Percentiles rank a stretch among this genome's conserved stretches.
phyloP scores from a whole-genome alignment of 768 basidiomycete genomes.

The Tricholoma matsutake region DNA sequence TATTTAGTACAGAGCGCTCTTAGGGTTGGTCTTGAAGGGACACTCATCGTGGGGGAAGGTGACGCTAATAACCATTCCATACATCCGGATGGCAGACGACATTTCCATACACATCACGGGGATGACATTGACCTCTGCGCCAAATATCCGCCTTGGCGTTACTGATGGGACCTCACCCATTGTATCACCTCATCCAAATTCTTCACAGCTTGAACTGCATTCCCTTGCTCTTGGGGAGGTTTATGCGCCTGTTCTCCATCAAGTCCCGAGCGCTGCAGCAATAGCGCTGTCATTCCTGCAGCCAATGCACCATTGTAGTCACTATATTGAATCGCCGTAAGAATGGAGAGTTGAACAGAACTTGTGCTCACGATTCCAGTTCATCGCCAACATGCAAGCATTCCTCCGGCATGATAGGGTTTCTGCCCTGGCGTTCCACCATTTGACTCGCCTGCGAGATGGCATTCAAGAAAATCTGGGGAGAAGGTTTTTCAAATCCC shows the following conservation, averaged over 20 bases:
- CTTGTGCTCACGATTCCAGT: slow-evolving; percentile 49
- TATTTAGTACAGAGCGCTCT: not conserved
- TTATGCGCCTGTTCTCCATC: slow-evolving; percentile 15
- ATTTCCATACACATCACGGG: not conserved
- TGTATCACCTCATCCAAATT: slow-evolving; percentile 12
- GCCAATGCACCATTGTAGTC: slow-evolving; percentile 19
- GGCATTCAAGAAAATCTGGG: slow-evolving; percentile 53
- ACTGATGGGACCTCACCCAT: slow-evolving; percentile 12
- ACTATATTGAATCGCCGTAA: slow-evolving; percentile 1
- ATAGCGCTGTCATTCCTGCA: slow-evolving; percentile 20
- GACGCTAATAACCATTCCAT: not conserved
- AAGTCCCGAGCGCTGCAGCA: slow-evolving; percentile 10
- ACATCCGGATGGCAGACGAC: not conserved
- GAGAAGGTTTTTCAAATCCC: slow-evolving; percentile 65
- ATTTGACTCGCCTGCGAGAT: slow-evolving; percentile 30
- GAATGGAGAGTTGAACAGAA: not conserved
- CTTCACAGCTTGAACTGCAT: slow-evolving; percentile 6
- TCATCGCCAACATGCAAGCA: slow-evolving; percentile 79
- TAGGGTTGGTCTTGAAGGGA: too few relatives aligned
- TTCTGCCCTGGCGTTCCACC: slow-evolving; percentile 3
- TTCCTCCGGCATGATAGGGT: slow-evolving; percentile 34
- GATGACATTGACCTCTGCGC: not conserved
- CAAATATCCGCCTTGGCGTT: too few relatives aligned
- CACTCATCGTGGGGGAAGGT: not conserved
- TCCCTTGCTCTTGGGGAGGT: not conserved